These are phyloP conservation scores for Neospermospora avenae DNA, from an alignment of 2,329 filamentous ascomycete species.

Conservation along the genomic window DNA sequence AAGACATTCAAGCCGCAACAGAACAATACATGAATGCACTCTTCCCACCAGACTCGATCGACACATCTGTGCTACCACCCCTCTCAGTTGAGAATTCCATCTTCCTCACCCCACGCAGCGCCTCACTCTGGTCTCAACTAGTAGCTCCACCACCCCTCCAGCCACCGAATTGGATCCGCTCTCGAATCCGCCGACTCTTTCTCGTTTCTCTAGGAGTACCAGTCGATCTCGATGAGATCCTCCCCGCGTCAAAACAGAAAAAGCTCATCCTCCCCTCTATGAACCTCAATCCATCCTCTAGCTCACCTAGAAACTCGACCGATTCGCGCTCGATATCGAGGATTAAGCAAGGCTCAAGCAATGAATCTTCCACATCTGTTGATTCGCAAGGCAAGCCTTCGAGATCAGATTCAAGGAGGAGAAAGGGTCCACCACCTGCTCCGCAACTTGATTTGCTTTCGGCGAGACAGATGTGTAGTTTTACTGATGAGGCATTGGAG, in stretches of 20 bases:
- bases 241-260: slow-evolving; percentile 96
- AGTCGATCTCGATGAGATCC: slow-evolving; percentile 93
- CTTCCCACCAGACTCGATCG: slow-evolving; percentile 57
- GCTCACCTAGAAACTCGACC: slow-evolving; percentile 52
- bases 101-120: slow-evolving; percentile 81
- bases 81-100: slow-evolving; percentile 50
- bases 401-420: slow-evolving; percentile 40
- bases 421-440: slow-evolving; percentile 60
- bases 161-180: slow-evolving; percentile 96
- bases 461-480: slow-evolving; percentile 74
- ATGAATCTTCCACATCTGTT: slow-evolving; percentile 55
- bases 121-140: slow-evolving; percentile 93
- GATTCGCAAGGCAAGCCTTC: slow-evolving; percentile 55
- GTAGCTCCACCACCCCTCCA: slow-evolving; percentile 92
- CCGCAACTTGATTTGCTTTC: slow-evolving; percentile 77
- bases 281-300: slow-evolving; percentile 43
- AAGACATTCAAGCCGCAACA: slow-evolving; percentile 58
- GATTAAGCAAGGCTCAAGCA: slow-evolving; percentile 40
- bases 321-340: slow-evolving; percentile 42
- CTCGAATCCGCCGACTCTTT: slow-evolving; percentile 89
- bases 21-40: slow-evolving; percentile 65
- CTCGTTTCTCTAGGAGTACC: slow-evolving; percentile 94
- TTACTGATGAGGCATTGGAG: slow-evolving; percentile 77
- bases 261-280: slow-evolving; percentile 91
- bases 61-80: slow-evolving; percentile 48